A percentile compares a stretch with the other conserved stretches of the same genome.
Conservation (phyloP, 768 basidiomycete genomes). For the Leccinellum rugosiceps region DNA sequence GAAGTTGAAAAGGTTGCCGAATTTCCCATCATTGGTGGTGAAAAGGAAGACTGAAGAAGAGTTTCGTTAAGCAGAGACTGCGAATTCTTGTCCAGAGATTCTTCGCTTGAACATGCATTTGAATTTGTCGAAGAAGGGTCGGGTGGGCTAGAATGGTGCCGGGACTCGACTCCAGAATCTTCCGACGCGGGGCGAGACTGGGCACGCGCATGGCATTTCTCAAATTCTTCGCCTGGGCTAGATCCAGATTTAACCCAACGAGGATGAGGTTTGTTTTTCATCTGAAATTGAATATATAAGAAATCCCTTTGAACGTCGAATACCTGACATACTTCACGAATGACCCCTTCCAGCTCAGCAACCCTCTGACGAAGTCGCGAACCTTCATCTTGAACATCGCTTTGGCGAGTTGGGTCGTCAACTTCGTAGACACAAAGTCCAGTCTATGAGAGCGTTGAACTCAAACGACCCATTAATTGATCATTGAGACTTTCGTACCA, state of each 20-base stretch:
- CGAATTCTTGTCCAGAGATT: slow-evolving; percentile 1
- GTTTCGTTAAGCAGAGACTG: slow-evolving; percentile 1
- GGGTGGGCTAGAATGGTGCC: slow-evolving; percentile 1
- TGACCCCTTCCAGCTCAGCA: slow-evolving; percentile 79
- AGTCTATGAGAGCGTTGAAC: slow-evolving; percentile 42
- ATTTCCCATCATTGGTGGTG: slow-evolving; percentile 30
- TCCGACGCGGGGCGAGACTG: slow-evolving; percentile 19
- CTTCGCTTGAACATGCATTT: slow-evolving; percentile 5
- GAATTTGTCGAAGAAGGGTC: slow-evolving; percentile 1
- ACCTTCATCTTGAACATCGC: slow-evolving; percentile 54
- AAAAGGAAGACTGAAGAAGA: slow-evolving; percentile 29
- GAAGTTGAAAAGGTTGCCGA: slow-evolving; percentile 16
- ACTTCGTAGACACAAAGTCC: slow-evolving; percentile 84
- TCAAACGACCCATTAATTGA: slow-evolving; percentile 19
- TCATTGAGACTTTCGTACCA: slow-evolving; percentile 33
- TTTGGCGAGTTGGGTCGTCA: slow-evolving; percentile 65
- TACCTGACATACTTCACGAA: slow-evolving; percentile 57
- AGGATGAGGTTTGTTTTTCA: slow-evolving; percentile 73
- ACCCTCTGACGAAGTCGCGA: slow-evolving; percentile 68
- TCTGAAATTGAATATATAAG: slow-evolving; percentile 31
- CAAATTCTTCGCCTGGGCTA: slow-evolving; percentile 23
- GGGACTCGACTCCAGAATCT: slow-evolving; percentile 5
- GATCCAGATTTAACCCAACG: slow-evolving; percentile 45
- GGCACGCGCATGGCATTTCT: slow-evolving; percentile 23
- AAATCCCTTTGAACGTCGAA: background rate